Percentiles rank a stretch among this genome's conserved stretches.
phyloP scores from a whole-genome alignment of 106 monocot genomes.

The Vanilla planifolia region DNA sequence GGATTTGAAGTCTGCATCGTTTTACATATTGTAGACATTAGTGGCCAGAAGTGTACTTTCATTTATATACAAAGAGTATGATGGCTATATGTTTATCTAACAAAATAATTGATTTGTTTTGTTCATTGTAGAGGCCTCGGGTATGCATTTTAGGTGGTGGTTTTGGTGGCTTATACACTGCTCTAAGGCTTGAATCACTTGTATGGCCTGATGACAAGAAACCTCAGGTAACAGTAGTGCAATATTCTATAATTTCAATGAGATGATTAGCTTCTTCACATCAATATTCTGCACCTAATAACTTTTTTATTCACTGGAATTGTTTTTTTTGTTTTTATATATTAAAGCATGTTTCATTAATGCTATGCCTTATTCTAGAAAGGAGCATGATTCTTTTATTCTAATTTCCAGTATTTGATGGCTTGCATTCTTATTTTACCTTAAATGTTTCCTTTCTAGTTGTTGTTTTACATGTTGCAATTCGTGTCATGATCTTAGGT shows the following conservation, averaged over 20 bases:
- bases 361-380: too few species aligned
- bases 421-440: too few species aligned
- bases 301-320: neutral
- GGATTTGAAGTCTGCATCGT: neutral
- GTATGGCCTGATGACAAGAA: slow-evolving; percentile 81
- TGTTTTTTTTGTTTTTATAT: neutral
- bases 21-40: neutral
- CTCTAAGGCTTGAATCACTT: slow-evolving; percentile 89
- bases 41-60: neutral
- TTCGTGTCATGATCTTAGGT: too few species aligned
- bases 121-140: slow-evolving; percentile 54
- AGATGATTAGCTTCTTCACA: neutral
- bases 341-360: neutral
- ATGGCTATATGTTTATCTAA: neutral
- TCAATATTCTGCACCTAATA: neutral
- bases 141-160: slow-evolving; percentile 95
- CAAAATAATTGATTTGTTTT: neutral
- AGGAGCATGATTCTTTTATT: too few species aligned
- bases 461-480: too few species aligned
- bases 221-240: slow-evolving; percentile 57
- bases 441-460: too few species aligned
- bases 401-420: too few species aligned
- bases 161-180: slow-evolving; percentile 94
- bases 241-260: neutral
- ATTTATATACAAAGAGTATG: neutral